These are phyloP conservation scores for Lachnellula arida DNA, from an alignment of 2,329 filamentous ascomycete species.

Conservation along the genomic window DNA sequence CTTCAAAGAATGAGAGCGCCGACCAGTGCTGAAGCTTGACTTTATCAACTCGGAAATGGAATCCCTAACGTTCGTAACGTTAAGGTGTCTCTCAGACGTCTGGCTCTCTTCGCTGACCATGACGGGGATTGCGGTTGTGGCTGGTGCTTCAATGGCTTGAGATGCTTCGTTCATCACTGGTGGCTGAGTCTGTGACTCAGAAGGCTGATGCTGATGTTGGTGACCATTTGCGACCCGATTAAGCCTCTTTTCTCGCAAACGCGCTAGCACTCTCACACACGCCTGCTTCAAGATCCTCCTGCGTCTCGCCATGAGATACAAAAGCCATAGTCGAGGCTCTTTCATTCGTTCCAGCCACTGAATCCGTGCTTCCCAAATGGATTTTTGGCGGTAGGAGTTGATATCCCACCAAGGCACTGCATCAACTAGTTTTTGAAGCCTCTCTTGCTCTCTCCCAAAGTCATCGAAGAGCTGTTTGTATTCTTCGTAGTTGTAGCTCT, in stretches of 20 bases:
- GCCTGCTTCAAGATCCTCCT: constrained; percentile 20
- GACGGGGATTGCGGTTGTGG: neutral
- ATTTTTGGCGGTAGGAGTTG: constrained; percentile 9
- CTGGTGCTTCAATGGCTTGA: constrained; percentile 2
- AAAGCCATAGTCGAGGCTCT: constrained; percentile 20
- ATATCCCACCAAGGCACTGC: constrained; percentile 18
- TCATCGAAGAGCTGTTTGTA: constrained; percentile 22
- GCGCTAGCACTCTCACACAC: constrained; percentile 5
- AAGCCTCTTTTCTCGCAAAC: constrained; percentile 16
- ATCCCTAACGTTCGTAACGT: neutral
- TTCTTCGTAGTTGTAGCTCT: constrained; percentile 20
- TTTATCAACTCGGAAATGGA: neutral
- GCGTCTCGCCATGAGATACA: constrained; percentile 23
- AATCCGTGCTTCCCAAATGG: constrained; percentile 19
- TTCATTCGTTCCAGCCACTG: constrained; percentile 23
- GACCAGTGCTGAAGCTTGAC: constrained; percentile 1
- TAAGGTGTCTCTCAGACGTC: constrained; percentile 9
- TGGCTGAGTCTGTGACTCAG: neutral
- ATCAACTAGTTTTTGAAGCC: constrained; percentile 11
- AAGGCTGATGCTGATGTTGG: neutral
- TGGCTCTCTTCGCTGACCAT: constrained; percentile 4
- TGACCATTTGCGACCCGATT: constrained; percentile 1
- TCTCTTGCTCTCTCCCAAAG: constrained; percentile 18
- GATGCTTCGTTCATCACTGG: constrained; percentile 5
- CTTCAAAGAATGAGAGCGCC: constrained; percentile 5